Evolutionary conservation across 441 rosid species (phyloP), one percentile per base, ranked within the genome.

Genomic region (Manihot esculenta): DNA sequence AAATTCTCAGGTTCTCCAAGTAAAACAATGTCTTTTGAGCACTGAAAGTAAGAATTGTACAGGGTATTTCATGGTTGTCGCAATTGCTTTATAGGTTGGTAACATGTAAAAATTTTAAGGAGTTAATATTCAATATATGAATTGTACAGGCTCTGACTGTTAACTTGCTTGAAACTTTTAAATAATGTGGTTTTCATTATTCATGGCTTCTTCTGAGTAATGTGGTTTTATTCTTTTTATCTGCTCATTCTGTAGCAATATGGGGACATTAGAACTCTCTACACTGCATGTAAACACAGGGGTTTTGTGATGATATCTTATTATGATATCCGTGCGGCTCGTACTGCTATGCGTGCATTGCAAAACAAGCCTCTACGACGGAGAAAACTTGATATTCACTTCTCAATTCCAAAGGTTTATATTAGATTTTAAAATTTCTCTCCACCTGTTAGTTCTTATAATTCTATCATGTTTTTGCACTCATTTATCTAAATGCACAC

Each of bases 221-320:
- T 14, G 51, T 59, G 33, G 23, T 53, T 71, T 66, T 33, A 17
- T 27, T 38, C 11, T 62, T 55, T 33, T 27, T 57, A 20, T 72
- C 4, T 30, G 38, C 66, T 63, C 55, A 55, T 79, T 42, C 79
- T 79, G 83, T 80, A 96, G 99, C 97, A 96, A 91, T 93, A 82
- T 70, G 99, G 99, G 24, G 97, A 96, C 76, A 93, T 96, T 49
- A 91, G 99, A 78, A 91, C 99, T 67, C 81, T 96, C 20, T 96
- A 93, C 74, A 96, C 99, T 61, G 92, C 98, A 51, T 96, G 99
- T 76, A 96, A 96, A 83, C 99, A 96, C 75, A 83, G 99, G 77
- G 99, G 99, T 20, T 96, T 96, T 73, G 98, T 96, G 72, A 96
- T 96, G 99, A 96, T 96, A 80, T 96, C 98, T 42, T 96, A 96